A percentile compares a stretch with the other conserved stretches of the same genome.
These are phyloP conservation scores for Leptographium galeiforme DNA, from an alignment of 2,329 filamentous ascomycete genomes.

Conservation along the genomic window DNA sequence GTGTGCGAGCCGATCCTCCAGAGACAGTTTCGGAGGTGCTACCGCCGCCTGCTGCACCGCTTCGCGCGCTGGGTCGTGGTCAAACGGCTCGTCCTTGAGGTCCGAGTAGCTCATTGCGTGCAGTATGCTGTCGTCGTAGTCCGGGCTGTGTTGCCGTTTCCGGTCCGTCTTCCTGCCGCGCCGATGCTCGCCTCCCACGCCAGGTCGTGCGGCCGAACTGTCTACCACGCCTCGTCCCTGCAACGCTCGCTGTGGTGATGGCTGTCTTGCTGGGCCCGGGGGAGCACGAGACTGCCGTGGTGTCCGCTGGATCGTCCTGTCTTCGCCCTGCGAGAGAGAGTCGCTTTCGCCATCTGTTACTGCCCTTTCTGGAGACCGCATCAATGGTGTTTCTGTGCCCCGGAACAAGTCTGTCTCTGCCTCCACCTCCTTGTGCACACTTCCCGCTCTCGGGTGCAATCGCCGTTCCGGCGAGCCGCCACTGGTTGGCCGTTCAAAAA, in stretches of 20 bases:
- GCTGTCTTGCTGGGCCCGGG: constrained; percentile 1
- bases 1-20: constrained; percentile 36
- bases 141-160: constrained; percentile 30
- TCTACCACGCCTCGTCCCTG: constrained; percentile 13
- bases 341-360: constrained; percentile 17
- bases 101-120: constrained; percentile 38
- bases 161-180: constrained; percentile 16
- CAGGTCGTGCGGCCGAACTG: constrained; percentile 10
- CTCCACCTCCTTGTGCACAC: constrained; percentile 1
- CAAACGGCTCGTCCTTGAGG: constrained; percentile 39
- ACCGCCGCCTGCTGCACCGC: constrained; percentile 22
- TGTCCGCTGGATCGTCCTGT: constrained; percentile 15
- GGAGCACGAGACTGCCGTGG: constrained; percentile 8
- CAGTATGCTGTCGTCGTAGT: constrained; percentile 45
- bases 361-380: constrained; percentile 5
- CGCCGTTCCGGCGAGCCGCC: constrained; percentile 12
- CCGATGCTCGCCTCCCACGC: background rate
- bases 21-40: constrained; percentile 22
- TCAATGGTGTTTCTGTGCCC: constrained; percentile 12
- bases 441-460: constrained; percentile 1
- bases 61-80: constrained; percentile 40
- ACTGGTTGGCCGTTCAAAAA: constrained; percentile 8
- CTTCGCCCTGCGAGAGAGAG: constrained; percentile 15
- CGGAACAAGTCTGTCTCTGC: constrained; percentile 14
- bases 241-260: constrained; percentile 9